A percentile compares a stretch with the other conserved stretches of the same genome.
Conservation (phyloP, 139 green algal species). For the Trebouxia sp. region DNA sequence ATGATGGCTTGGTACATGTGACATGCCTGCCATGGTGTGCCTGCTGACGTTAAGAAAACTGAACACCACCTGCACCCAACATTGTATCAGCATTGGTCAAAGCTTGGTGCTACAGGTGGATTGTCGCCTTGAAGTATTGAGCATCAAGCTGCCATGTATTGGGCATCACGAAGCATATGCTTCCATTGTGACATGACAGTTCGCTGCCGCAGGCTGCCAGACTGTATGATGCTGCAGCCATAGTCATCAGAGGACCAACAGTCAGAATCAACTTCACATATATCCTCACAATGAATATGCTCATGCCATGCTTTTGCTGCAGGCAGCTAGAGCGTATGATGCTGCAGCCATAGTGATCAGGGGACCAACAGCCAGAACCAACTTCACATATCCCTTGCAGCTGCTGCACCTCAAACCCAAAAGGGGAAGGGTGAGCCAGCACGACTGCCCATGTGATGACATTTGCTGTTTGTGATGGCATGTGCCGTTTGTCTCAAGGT, state of each 20-base stretch:
- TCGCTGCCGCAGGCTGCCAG: neutral
- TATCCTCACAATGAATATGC: neutral
- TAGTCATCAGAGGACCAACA: neutral
- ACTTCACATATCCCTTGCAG: constrained; percentile 67
- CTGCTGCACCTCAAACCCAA: constrained; percentile 32
- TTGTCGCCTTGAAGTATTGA: neutral
- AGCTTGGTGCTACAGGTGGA: neutral
- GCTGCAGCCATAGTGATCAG: constrained; percentile 75
- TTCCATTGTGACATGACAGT: no score
- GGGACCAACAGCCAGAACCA: constrained; percentile 68
- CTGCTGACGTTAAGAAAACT: no score
- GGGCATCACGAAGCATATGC: no score
- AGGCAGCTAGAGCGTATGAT: constrained; percentile 81
- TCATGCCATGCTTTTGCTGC: neutral
- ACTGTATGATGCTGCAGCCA: neutral
- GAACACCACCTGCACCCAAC: no score
- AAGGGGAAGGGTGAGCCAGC: neutral
- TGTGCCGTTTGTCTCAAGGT: no score
- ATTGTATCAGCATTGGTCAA: neutral
- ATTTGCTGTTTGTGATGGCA: no score
- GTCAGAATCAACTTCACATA: neutral
- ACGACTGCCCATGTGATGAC: neutral
- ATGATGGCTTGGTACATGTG: no score
- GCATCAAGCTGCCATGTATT: neutral
- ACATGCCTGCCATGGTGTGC: no score